These are phyloP conservation scores for Trichoderma brevicompactum DNA, from an alignment of 2,329 filamentous ascomycete genomes.

Conservation along the genomic window DNA sequence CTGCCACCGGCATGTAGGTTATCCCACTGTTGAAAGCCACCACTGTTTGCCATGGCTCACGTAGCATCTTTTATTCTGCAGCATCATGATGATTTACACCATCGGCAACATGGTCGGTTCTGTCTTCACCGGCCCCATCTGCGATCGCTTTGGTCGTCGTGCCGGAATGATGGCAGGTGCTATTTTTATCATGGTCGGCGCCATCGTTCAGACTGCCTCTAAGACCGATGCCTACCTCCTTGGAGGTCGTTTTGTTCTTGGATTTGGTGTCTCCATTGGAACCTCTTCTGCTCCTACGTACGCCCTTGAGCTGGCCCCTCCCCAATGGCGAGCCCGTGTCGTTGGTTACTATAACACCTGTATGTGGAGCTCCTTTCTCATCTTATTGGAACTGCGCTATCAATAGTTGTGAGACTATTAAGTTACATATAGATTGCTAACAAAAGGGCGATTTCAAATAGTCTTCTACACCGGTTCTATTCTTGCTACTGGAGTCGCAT, in stretches of 20 bases:
- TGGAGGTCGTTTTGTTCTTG: conserved; percentile 59
- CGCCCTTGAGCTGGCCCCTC: conserved; percentile 57
- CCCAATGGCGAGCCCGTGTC: conserved; percentile 53
- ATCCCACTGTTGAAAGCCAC: neutral
- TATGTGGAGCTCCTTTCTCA: conserved; percentile 30
- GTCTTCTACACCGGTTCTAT: conserved; percentile 55
- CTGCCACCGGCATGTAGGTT: conserved; percentile 39
- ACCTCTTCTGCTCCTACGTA: conserved; percentile 48
- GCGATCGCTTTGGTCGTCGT: conserved; percentile 48
- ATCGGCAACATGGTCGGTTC: conserved; percentile 48
- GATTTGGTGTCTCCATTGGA: conserved; percentile 53
- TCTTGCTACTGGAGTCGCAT: conserved; percentile 57
- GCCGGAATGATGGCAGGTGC: conserved; percentile 48
- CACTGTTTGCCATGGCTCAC: neutral
- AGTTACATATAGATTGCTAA: neutral
- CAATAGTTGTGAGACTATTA: too few relatives aligned
- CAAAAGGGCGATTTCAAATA: conserved; percentile 2
- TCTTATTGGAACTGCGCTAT: too few relatives aligned
- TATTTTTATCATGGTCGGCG: conserved; percentile 48
- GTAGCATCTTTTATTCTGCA: neutral
- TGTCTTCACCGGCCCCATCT: conserved; percentile 47
- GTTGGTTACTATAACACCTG: conserved; percentile 49
- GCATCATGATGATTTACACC: conserved; percentile 52
- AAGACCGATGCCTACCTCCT: conserved; percentile 47
- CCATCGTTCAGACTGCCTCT: conserved; percentile 46